These are phyloP conservation scores for Colletotrichum lentis DNA, from an alignment of 2,329 filamentous ascomycete species.

Conservation along the genomic window DNA sequence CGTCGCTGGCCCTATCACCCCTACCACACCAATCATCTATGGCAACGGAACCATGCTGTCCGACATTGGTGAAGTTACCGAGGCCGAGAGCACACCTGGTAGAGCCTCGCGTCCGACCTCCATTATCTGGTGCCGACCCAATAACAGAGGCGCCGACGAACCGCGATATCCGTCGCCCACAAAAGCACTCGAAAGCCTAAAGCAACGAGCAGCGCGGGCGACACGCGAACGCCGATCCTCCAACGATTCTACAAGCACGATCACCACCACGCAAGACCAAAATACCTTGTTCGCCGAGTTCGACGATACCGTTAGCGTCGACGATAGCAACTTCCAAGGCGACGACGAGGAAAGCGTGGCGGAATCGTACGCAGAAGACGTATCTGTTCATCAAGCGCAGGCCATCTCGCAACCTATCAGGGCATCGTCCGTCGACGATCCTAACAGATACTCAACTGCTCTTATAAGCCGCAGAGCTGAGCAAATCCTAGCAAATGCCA, in stretches of 20 bases:
- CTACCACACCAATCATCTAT: slow-evolving; percentile 72
- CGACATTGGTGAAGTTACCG: slow-evolving; percentile 68
- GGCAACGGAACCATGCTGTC: slow-evolving; percentile 75
- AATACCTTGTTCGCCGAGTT: slow-evolving; percentile 65
- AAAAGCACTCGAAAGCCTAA: slow-evolving; percentile 54
- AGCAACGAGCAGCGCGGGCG: slow-evolving; percentile 54
- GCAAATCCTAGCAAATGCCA: slow-evolving; percentile 90
- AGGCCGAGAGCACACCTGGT: slow-evolving; percentile 61
- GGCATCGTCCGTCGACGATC: slow-evolving; percentile 42
- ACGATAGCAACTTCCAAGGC: slow-evolving; percentile 71
- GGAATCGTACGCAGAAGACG: slow-evolving; percentile 62
- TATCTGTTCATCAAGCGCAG: slow-evolving; percentile 46
- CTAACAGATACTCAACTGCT: slow-evolving; percentile 72
- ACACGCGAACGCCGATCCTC: slow-evolving; percentile 62
- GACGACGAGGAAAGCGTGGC: slow-evolving; percentile 74
- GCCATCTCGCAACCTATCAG: slow-evolving; percentile 42
- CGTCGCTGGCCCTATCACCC: slow-evolving; percentile 56
- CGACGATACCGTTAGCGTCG: slow-evolving; percentile 68
- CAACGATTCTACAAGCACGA: slow-evolving; percentile 68
- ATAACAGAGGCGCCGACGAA: slow-evolving; percentile 44
- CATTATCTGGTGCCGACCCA: slow-evolving; percentile 40
- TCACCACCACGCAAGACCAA: slow-evolving; percentile 62
- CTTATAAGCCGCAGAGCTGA: slow-evolving; percentile 85
- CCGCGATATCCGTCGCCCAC: slow-evolving; percentile 52
- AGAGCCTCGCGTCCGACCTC: slow-evolving; percentile 46